Conservation (phyloP, 306 rosid genomes). For the Prunus mira region DNA sequence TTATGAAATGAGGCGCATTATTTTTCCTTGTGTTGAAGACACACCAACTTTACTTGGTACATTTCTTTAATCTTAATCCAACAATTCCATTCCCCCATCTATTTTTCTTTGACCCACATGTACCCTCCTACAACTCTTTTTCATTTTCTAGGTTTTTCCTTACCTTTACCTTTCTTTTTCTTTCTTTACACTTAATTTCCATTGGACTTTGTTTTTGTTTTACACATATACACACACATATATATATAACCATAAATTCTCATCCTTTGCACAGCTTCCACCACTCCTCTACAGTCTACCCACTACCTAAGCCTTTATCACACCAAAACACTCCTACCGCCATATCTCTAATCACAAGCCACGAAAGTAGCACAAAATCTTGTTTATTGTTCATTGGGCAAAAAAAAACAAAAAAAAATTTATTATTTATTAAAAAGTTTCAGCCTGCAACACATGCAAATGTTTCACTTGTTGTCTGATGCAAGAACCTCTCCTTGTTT, state of each 20-base stretch:
- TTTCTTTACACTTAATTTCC: not conserved
- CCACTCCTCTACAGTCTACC: constrained; percentile 40
- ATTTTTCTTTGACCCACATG: not conserved
- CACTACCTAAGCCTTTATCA: constrained; percentile 39
- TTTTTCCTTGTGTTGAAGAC: not conserved
- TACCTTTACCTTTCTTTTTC: not conserved
- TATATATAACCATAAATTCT: too few species aligned
- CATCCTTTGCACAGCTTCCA: constrained; percentile 6
- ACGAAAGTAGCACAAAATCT: constrained; percentile 8
- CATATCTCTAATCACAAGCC: constrained; percentile 35
- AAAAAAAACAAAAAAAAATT: not conserved
- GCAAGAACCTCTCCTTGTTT: not conserved
- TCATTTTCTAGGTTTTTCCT: not conserved
- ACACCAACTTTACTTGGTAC: not conserved
- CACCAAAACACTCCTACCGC: constrained; percentile 26
- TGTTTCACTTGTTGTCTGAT: constrained; percentile 11
- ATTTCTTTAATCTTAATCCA: not conserved
- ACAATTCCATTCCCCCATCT: not conserved
- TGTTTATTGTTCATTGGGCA: not conserved
- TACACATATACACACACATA: not conserved
- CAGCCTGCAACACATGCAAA: constrained; percentile 10
- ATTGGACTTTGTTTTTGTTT: not conserved
- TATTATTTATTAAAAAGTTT: not conserved
- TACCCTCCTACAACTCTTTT: not conserved
- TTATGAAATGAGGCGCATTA: not conserved